A percentile compares a stretch with the other conserved stretches of the same genome.
Conservation (phyloP, 345 rosid species). For the Gynandropsis gynandra region DNA sequence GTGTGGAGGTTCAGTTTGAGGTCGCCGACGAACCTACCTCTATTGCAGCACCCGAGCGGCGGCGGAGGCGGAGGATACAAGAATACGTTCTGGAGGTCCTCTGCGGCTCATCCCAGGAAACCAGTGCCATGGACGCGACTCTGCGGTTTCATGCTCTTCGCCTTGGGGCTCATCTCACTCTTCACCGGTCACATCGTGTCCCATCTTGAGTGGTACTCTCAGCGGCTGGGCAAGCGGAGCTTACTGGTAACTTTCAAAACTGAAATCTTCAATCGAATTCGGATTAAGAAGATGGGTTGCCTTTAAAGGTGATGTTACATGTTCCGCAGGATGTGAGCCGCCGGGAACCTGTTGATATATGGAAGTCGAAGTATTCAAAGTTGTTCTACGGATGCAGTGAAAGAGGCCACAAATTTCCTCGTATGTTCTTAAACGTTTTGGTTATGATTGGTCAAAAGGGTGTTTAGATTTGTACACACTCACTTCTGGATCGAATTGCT, state of each 20-base stretch:
- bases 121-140: constrained; percentile 54
- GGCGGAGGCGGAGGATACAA: constrained; percentile 24
- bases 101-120: constrained; percentile 34
- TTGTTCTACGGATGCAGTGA: constrained; percentile 74
- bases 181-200: constrained; percentile 92
- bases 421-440: no score
- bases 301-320: no score
- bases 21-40: constrained; percentile 51
- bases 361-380: constrained; percentile 71
- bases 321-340: constrained; percentile 56
- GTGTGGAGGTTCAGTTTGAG: constrained; percentile 53
- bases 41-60: constrained; percentile 46
- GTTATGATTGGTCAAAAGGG: no score
- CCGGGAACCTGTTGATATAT: constrained; percentile 60
- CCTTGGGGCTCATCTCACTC: constrained; percentile 80
- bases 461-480: background rate
- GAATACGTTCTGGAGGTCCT: constrained; percentile 36
- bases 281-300: no score
- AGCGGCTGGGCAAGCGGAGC: constrained; percentile 54
- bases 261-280: no score
- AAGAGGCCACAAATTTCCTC: constrained; percentile 53
- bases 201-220: constrained; percentile 95
- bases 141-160: constrained; percentile 84
- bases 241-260: constrained; percentile 49
- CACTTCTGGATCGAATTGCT: no score